Conservation (phyloP, 345 rosid genomes). For the Murraya paniculata region DNA sequence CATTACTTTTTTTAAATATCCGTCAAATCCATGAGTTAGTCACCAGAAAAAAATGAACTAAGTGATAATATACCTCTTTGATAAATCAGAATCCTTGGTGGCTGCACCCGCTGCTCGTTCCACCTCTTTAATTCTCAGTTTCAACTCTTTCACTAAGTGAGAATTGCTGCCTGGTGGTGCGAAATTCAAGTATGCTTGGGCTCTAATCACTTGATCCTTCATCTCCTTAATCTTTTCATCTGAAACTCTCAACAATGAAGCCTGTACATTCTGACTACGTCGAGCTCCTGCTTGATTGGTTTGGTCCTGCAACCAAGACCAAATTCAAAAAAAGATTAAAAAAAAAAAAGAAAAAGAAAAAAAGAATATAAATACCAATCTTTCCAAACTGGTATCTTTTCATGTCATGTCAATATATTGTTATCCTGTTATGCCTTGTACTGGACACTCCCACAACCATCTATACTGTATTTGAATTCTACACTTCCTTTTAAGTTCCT, state of each 20-base stretch:
- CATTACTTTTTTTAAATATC: not conserved
- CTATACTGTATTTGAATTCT: not conserved
- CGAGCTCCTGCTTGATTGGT: constrained; percentile 18
- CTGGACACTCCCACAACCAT: not conserved
- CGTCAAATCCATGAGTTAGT: not conserved
- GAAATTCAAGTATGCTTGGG: constrained; percentile 62
- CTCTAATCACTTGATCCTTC: constrained; percentile 81
- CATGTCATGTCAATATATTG: not conserved
- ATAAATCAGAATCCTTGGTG: constrained; percentile 63
- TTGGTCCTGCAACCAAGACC: constrained; percentile 42
- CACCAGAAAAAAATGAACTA: not conserved
- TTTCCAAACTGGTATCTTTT: not conserved
- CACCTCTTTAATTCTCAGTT: constrained; percentile 59
- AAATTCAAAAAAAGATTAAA: not conserved
- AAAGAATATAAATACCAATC: not conserved
- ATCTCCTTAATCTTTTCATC: constrained; percentile 69
- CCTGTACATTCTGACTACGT: constrained; percentile 29
- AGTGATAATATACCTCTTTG: constrained; percentile 54
- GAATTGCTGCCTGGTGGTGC: constrained; percentile 67
- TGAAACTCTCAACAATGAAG: constrained; percentile 28
- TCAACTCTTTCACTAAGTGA: constrained; percentile 72
- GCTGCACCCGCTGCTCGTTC: constrained; percentile 64
- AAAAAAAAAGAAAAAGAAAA: no score
- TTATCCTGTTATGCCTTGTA: not conserved
- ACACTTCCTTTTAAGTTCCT: not conserved